Conservation (phyloP, 2,329 filamentous ascomycete genomes). For the Colletotrichum sp. region DNA sequence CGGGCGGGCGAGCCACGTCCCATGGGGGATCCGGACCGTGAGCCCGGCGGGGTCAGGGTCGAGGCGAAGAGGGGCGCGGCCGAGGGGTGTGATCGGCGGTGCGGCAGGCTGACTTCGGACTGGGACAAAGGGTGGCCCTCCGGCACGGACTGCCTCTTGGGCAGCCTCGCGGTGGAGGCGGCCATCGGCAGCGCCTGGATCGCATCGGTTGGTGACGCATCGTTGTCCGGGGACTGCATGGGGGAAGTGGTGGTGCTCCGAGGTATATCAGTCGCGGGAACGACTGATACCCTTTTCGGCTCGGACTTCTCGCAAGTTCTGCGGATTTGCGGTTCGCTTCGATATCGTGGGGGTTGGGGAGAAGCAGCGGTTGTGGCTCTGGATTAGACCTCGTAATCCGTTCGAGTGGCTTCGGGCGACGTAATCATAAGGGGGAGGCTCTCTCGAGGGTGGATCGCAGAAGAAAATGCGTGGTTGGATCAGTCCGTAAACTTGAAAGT, state of each 20-base stretch:
- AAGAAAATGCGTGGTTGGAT: neutral
- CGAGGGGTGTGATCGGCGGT: slow-evolving; percentile 59
- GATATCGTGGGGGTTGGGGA: neutral
- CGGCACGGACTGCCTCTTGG: slow-evolving; percentile 65
- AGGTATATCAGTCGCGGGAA: slow-evolving; percentile 10
- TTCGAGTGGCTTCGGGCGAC: slow-evolving; percentile 6
- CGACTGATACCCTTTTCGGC: slow-evolving; percentile 14
- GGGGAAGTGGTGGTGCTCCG: slow-evolving; percentile 44
- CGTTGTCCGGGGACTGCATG: slow-evolving; percentile 74
- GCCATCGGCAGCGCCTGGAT: slow-evolving; percentile 73
- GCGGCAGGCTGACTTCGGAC: slow-evolving; percentile 58
- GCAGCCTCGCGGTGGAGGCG: slow-evolving; percentile 60
- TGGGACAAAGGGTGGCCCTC: slow-evolving; percentile 49
- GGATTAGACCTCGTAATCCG: slow-evolving; percentile 2
- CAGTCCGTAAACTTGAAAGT: neutral
- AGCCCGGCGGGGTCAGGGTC: slow-evolving; percentile 70
- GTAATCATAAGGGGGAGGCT: slow-evolving; percentile 6
- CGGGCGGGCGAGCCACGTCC: slow-evolving; percentile 63
- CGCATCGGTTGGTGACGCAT: slow-evolving; percentile 66
- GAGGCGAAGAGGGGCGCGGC: slow-evolving; percentile 68
- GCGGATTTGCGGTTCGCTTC: neutral
- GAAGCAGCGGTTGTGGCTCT: neutral
- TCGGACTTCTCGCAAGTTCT: neutral
- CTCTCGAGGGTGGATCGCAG: slow-evolving; percentile 6
- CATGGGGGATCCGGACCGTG: slow-evolving; percentile 70